Evolutionary conservation across 768 basidiomycete species (phyloP).

Genomic region (Hericium rajendrae): DNA sequence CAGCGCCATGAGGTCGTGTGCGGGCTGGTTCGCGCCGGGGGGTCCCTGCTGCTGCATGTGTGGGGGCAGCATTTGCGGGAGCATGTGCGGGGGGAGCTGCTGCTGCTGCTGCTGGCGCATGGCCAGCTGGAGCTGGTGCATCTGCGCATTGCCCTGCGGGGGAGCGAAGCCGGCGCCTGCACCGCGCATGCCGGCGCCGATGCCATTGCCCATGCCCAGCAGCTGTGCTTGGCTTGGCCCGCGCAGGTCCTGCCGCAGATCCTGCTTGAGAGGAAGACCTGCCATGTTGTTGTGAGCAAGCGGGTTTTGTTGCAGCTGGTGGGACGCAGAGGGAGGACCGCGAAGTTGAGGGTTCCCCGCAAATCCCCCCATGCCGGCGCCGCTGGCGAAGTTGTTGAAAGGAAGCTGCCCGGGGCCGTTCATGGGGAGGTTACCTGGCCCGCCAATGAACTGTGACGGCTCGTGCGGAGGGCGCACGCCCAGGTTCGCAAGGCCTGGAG

Average conservation of each 20-base stretch:
- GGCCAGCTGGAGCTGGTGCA: conserved; percentile 30
- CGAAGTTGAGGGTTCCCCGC: conserved; percentile 36
- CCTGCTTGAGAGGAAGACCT: conserved; percentile 42
- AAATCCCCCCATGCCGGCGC: conserved; percentile 18
- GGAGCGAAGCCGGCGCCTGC: conserved; percentile 38
- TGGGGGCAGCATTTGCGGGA: conserved; percentile 40
- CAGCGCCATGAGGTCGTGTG: conserved; percentile 75
- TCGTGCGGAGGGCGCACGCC: conserved; percentile 79
- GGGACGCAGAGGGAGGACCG: conserved; percentile 30
- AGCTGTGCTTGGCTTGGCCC: conserved; percentile 38
- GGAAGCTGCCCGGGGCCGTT: conserved; percentile 2
- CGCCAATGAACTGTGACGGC: conserved; percentile 47
- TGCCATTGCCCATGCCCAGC: conserved; percentile 24
- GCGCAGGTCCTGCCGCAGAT: conserved; percentile 50
- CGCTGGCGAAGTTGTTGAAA: conserved; percentile 44
- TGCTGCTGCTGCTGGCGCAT: conserved; percentile 40
- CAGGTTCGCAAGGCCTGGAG: conserved; percentile 74
- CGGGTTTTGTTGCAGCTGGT: conserved; percentile 35
- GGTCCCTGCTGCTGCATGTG: conserved; percentile 44
- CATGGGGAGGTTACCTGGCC: neutral
- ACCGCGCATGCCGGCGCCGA: conserved; percentile 35
- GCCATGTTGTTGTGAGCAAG: conserved; percentile 40
- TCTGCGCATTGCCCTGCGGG: conserved; percentile 33
- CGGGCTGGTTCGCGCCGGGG: conserved; percentile 38
- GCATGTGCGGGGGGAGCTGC: conserved; percentile 47